These are phyloP conservation scores for Calocera cornea DNA, from an alignment of 768 basidiomycete genomes.

Conservation along the genomic window DNA sequence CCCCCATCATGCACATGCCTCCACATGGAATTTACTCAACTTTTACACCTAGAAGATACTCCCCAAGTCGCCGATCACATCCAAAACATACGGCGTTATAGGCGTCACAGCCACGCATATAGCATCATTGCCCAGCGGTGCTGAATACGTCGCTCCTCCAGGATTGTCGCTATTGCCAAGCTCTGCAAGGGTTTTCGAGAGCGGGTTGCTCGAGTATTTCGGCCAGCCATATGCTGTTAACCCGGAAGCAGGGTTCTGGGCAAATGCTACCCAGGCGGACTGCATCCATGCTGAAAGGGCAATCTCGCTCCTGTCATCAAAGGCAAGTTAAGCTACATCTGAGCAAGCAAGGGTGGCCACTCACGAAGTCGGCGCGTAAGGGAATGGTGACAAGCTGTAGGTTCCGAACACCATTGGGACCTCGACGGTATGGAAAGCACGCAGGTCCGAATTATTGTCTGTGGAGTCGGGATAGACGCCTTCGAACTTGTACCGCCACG, in stretches of 20 bases:
- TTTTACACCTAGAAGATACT: neutral
- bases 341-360: neutral
- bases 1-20: too few species aligned
- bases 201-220: conserved; percentile 7
- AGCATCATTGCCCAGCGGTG: neutral
- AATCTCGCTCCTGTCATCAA: conserved; percentile 15
- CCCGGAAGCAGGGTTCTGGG: conserved; percentile 26
- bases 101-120: neutral
- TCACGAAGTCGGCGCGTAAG: neutral
- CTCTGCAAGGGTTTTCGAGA: neutral
- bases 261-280: conserved; percentile 32
- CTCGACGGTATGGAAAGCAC: conserved; percentile 30
- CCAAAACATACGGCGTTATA: neutral
- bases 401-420: conserved; percentile 30
- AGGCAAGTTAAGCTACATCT: neutral
- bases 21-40: neutral
- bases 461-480: neutral
- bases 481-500: neutral
- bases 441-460: neutral
- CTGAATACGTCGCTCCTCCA: neutral
- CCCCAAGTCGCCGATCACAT: neutral
- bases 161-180: neutral
- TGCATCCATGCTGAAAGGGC: conserved; percentile 27
- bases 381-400: conserved; percentile 16
- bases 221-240: conserved; percentile 23